phyloP scores from a whole-genome alignment of 1,284 basidiomycete genomes.

The Marasmius fiardii region DNA sequence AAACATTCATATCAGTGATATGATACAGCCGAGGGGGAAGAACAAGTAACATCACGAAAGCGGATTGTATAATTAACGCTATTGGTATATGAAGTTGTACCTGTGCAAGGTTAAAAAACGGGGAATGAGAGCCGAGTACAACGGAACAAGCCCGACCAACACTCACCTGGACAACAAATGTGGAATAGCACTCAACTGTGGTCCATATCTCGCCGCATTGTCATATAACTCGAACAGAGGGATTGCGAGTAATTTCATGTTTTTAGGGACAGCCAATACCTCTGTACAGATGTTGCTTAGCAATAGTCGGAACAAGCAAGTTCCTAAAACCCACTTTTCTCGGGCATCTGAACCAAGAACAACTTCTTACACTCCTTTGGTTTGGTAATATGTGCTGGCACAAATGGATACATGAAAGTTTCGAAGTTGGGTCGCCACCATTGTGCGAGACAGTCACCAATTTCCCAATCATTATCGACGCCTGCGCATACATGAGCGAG shows the following conservation, averaged over 20 bases:
- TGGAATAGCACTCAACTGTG: slow-evolving; percentile 92
- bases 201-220: slow-evolving; percentile 89
- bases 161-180: slow-evolving; percentile 86
- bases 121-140: background rate
- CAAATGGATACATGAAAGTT: slow-evolving; percentile 98
- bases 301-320: background rate
- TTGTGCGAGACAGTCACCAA: slow-evolving; percentile 90
- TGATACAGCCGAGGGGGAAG: background rate
- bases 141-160: background rate
- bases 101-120: slow-evolving; percentile 26
- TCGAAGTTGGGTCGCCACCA: slow-evolving; percentile 99
- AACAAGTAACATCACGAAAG: background rate
- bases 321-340: slow-evolving; percentile 66
- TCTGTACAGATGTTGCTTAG: slow-evolving; percentile 48
- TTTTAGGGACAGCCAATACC: slow-evolving; percentile 93
- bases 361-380: slow-evolving; percentile 98
- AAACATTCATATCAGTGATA: background rate
- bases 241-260: slow-evolving; percentile 97
- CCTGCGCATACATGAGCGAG: slow-evolving; percentile 62
- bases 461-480: slow-evolving; percentile 89
- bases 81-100: slow-evolving; percentile 74
- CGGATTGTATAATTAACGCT: slow-evolving; percentile 10
- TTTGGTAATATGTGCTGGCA: slow-evolving; percentile 94
- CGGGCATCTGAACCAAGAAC: slow-evolving; percentile 93
- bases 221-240: slow-evolving; percentile 97